Evolutionary conservation across 2,329 filamentous ascomycete genomes (phyloP).

Genomic region (Akanthomyces dipterigenus): DNA sequence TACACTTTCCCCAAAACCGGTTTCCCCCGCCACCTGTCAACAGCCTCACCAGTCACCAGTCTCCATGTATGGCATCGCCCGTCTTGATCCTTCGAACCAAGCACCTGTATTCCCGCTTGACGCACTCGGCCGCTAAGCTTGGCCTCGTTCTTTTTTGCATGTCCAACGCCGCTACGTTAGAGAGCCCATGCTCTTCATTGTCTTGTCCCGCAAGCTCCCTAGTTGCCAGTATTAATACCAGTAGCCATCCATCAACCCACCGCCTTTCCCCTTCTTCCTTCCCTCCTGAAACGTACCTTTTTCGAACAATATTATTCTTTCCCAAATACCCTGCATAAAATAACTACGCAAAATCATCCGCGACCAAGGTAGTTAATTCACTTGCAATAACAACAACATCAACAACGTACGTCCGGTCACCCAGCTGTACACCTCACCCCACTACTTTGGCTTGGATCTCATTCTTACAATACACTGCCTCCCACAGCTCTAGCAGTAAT

Average conservation of each 20-base stretch:
- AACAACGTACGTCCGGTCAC: neutral
- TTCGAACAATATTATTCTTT: neutral
- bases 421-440: neutral
- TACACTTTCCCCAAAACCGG: neutral
- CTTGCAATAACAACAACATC: neutral
- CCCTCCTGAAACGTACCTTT: neutral
- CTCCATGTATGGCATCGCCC: neutral
- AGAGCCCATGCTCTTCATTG: neutral
- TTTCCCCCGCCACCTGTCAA: slow-evolving; percentile 4
- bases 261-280: neutral
- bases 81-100: neutral
- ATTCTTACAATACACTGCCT: neutral
- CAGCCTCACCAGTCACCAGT: neutral
- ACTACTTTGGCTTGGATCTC: neutral
- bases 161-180: slow-evolving; percentile 9
- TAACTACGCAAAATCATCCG: neutral
- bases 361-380: neutral
- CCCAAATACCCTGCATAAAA: neutral
- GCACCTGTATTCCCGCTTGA: neutral
- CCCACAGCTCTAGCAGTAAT: slow-evolving; percentile 14
- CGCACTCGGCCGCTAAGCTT: neutral
- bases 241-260: neutral
- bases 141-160: neutral
- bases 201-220: neutral
- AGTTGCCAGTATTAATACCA: slow-evolving; percentile 7